Base-by-base conservation (phyloP, 352 stramenopile genomes). In the Phytophthora syringae region DNA sequence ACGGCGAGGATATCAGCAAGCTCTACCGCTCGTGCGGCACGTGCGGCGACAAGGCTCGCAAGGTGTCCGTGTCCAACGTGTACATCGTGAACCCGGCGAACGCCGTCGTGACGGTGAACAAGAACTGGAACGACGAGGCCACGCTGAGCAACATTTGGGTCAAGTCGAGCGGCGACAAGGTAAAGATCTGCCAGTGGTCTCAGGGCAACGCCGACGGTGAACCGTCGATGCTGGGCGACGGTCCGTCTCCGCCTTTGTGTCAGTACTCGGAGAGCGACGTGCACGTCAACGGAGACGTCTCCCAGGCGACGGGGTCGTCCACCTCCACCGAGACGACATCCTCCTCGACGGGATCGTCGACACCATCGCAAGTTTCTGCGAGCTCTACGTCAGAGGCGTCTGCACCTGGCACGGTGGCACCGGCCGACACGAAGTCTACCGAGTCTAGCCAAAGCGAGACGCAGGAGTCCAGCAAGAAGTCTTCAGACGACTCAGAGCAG, bases 61-160 rank as follows among this genome's bases (percentile, higher is more conserved):
- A 65, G 34, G 62, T 80, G 13, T 50, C 61, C 20, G 36, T 80
- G 15, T 62, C 65, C 3, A 52, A 52, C 27, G 54, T 67, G 10
- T 67, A 55, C 37, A 52, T 55, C 34, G 60, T 69, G 43, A 53
- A 63, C 51, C 60, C 60, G 15, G 7, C 0, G 25, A 57, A 64
- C 10, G 28, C 51, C 12, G 18, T 69, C 21, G 27, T 32, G 27
- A 64, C 60, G 9, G 60, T 69, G 6, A 69, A 69, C 45, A 47
- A 55, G 45, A 69, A 69, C 55, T 64, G 27, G 27, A 9, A 9
- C 30, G 30, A 52, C 48, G 58, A 36, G 49, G 30, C 54, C 54
- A 63, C 50, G 13, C 43, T 72, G 37, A 69, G 48, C 16, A 68
- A 73, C 53, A 57, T 73, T 12, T 47, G 50, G 47, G 39, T 69